Evolutionary conservation across 345 rosid species (phyloP), one percentile per base, ranked within the genome.

Genomic region (Citrus cavaleriei): DNA sequence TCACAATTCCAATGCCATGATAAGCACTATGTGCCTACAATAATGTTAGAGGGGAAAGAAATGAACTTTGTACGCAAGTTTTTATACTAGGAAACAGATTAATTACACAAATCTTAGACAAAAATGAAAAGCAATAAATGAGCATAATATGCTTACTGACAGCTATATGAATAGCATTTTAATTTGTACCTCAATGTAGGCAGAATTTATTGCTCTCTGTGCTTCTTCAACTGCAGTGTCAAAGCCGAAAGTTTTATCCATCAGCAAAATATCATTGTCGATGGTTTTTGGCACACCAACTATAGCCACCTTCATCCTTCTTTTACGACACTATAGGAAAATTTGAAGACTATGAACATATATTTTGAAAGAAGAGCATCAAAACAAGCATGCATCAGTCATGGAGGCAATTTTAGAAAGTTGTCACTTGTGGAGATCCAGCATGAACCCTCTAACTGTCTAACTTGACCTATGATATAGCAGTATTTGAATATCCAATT

Each of bases 141-240:
- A 70, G 51, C 73, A 34, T 60, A 21, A 35, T 72, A 54, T 34
- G 30, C 22, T 21, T 25, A 63, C 55, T 34, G 24, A 21, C 59
- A 34, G 77, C 46, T 16, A 21, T 14, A 60, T 64, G 27, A 24
- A 72, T 25, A 63, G 57, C 51, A 4, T 72, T 70, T 40, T 5
- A 68, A 68, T 46, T 60, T 69, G 28, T 80, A 96, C 99, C 98
- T 96, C 98, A 78, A 96, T 96, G 84, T 96, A 96, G 5, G 99
- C 97, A 76, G 98, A 96, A 88, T 94, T 94, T 72, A 94, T 94
- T 37, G 99, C 99, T 57, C 99, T 89, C 57, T 94, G 99, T 32
- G 99, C 98, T 83, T 93, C 99, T 87, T 96, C 98, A 82, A 96
- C 98, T 49, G 98, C 99, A 85, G 98, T 94, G 70, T 94, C 99